A percentile compares a stretch with the other conserved stretches of the same genome.
phyloP scores from a whole-genome alignment of 1,284 basidiomycete species.

The Fomitiporia mediterranea region DNA sequence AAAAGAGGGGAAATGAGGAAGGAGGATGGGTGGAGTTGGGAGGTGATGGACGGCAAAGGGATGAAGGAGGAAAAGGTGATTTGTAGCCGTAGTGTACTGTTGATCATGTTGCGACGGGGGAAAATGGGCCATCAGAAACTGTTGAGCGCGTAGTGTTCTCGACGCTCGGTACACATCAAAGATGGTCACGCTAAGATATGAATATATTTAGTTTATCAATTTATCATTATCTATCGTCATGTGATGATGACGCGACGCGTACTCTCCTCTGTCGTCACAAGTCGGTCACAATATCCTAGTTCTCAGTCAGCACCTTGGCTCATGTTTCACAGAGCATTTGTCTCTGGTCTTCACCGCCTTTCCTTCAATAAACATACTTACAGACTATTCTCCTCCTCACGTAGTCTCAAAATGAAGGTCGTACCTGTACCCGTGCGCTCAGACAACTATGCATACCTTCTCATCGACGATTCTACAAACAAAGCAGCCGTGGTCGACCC shows the following conservation, averaged over 20 bases:
- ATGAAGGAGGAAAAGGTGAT: too few relatives aligned
- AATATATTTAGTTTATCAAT: too few relatives aligned
- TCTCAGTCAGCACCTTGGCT: not conserved
- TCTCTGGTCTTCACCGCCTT: not conserved
- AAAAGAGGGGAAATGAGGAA: not conserved
- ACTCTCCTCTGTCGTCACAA: not conserved
- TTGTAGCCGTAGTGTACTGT: not conserved
- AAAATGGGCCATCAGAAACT: not conserved
- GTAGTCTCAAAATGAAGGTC: slow-evolving; percentile 52
- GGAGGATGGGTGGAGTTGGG: not conserved
- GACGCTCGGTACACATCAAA: too few relatives aligned
- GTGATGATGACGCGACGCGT: slow-evolving; percentile 5
- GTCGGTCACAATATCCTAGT: not conserved
- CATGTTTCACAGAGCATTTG: not conserved
- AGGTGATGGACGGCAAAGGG: not conserved
- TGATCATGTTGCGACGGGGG: not conserved
- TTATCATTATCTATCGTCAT: not conserved
- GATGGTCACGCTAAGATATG: too few relatives aligned
- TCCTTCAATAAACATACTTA: not conserved
- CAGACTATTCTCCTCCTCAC: slow-evolving; percentile 5
- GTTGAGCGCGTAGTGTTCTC: too few relatives aligned
- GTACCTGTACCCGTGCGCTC: slow-evolving; percentile 72
- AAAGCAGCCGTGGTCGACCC: slow-evolving; percentile 79
- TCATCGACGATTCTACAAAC: slow-evolving; percentile 68
- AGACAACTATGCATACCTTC: slow-evolving; percentile 88